phyloP scores from a whole-genome alignment of 2,329 filamentous ascomycete species.

The Domatiomyces globalis region DNA sequence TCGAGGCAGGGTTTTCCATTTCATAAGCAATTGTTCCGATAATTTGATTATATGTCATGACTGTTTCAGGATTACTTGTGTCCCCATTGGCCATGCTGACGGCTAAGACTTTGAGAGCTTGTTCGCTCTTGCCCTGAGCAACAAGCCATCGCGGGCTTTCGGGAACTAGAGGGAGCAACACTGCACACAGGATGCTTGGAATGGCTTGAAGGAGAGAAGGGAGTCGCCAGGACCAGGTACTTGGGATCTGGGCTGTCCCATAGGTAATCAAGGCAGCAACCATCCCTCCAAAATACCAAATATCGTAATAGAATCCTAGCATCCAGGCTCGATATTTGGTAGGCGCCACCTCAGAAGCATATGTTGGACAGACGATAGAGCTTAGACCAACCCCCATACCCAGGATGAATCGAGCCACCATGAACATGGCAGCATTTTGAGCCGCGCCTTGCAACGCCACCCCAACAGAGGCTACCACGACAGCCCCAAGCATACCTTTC shows the following conservation, averaged over 20 bases:
- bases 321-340: constrained; percentile 6
- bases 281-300: constrained; percentile 11
- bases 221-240: constrained; percentile 38
- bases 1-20: constrained; percentile 21
- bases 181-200: constrained; percentile 32
- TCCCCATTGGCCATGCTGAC: constrained; percentile 34
- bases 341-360: constrained; percentile 9
- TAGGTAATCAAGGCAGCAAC: constrained; percentile 10
- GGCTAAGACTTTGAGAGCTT: constrained; percentile 30
- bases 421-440: constrained; percentile 42
- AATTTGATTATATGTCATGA: constrained; percentile 33
- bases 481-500: constrained; percentile 12
- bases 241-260: constrained; percentile 8
- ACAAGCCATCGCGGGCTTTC: constrained; percentile 49
- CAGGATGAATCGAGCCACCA: constrained; percentile 44
- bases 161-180: constrained; percentile 38
- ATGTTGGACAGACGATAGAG: constrained; percentile 33
- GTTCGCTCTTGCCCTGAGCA: constrained; percentile 27
- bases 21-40: constrained; percentile 35
- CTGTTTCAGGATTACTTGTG: constrained; percentile 25
- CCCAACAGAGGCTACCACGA: constrained; percentile 43
- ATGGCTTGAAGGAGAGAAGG: constrained; percentile 40
- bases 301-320: constrained; percentile 10
- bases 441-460: constrained; percentile 46
- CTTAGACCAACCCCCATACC: constrained; percentile 44